Evolutionary conservation across 139 green algal species (phyloP), one percentile per base, ranked within the genome.

Genomic region (Picochlorum costavermella): DNA sequence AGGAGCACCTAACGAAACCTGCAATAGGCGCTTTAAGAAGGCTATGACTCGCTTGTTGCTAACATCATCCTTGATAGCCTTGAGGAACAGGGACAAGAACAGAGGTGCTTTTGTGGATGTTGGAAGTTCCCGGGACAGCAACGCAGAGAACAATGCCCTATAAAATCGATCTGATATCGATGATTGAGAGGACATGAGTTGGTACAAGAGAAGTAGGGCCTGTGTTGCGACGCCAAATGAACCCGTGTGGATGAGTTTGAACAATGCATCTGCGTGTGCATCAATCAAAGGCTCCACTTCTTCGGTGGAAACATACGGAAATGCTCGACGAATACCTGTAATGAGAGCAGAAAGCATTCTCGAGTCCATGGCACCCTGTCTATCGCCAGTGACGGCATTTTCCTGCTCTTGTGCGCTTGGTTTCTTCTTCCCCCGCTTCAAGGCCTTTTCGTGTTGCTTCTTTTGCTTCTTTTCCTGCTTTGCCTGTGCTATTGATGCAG

Each of bases 11-110:
- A 69, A 10, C 2, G 89, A 83, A 28, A 92, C 80, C 77, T 98
- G 92, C 69, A 97, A 78, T 53, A 96, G 68, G 3, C 92, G 78
- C 83, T 98, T 98, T 58, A 76, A 74, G 53, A 98, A 95, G 13
- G 92, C 90, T 0, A 84, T 78, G 3, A 87, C 65, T 33, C 92
- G 75, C 53, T 80, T 78, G 16, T 63, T 23, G 20, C 72, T 84
- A 11, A 88, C 70, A 64, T 98, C 92, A 10, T 65, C 79, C 65
- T 84, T 78, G 64, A 92, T 72, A 1, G 86, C 81, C 70, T 92
- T 94, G 84, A 90, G 91, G 29, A 96, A 56, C 45, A 98, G 79
- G 17, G 76, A 74, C 43, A 97, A 70, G 70, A 96, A 92, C 81
- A 94, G 83, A 28, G 88, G 72, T 0, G 81, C 74, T 74, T 91